These are phyloP conservation scores for Nematocida sp. DNA, from an alignment of 371 early-diverging fungal species.

Conservation along the genomic window DNA sequence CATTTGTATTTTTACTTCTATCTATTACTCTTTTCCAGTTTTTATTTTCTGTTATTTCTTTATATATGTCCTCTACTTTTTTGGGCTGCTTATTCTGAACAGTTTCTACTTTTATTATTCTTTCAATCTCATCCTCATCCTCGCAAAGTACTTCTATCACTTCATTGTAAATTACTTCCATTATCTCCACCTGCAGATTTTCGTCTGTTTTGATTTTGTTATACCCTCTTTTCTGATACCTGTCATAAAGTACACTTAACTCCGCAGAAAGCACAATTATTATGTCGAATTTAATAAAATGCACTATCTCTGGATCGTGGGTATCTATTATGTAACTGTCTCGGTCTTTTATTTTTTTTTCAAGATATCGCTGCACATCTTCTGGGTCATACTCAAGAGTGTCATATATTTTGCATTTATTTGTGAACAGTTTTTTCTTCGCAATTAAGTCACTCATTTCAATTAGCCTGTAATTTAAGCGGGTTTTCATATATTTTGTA, in stretches of 20 bases:
- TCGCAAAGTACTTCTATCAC: constrained; percentile 78
- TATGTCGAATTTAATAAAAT: constrained; percentile 79
- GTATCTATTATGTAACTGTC: constrained; percentile 68
- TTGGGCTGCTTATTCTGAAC: constrained; percentile 14
- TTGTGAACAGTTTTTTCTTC: constrained; percentile 78
- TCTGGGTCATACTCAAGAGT: constrained; percentile 85
- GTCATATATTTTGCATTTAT: constrained; percentile 80
- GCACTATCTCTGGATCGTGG: constrained; percentile 63
- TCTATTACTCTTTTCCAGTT: constrained; percentile 20
- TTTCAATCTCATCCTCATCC: constrained; percentile 12
- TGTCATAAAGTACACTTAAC: constrained; percentile 76
- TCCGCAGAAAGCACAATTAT: constrained; percentile 82
- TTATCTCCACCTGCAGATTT: constrained; percentile 93
- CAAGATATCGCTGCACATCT: constrained; percentile 72
- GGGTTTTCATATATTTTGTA: constrained; percentile 76
- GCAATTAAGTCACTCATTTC: constrained; percentile 83
- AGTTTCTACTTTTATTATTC: constrained; percentile 22
- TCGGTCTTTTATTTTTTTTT: constrained; percentile 47
- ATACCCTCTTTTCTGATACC: constrained; percentile 82
- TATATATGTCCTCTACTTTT: constrained; percentile 29
- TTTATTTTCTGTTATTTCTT: constrained; percentile 6
- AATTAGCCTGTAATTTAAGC: constrained; percentile 74
- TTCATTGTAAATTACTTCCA: constrained; percentile 87
- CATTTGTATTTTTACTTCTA: neutral
- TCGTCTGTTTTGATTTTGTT: constrained; percentile 81